Base-by-base conservation (phyloP, 768 basidiomycete genomes). In the Pilatotrama ljubarskyi region DNA sequence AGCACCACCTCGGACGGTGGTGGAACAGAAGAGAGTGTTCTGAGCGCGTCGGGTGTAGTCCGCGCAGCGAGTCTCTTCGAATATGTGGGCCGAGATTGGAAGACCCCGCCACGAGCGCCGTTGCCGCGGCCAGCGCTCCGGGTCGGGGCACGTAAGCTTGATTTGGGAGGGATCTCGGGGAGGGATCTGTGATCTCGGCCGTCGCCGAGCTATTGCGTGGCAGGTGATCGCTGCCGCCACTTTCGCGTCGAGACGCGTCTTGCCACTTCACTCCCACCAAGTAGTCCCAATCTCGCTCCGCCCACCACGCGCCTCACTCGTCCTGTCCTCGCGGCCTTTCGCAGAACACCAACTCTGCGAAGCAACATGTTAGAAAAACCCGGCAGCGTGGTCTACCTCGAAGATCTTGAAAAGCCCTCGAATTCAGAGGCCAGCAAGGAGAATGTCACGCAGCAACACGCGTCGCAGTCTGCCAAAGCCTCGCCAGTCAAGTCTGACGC, bases 311-410 rank as follows among this genome's bases (percentile, higher is more conserved):
- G 52, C 48, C 48, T 50, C 41, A 17, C 48, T 32, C 42, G 47
- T 2, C 20, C 53, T 18, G 13, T 38, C 14, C 55, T 53, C 10
- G 9, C 32, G 35, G 43, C 44, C 8, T 24, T 40, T 50, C 38
- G 15, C 32, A 18, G 24, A 58, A 49, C 50, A 7, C 17, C 7
- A 14, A 8, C 22, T 9, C 25, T 22, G 47, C 17, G 55, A 49
- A n/a, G n/a, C 50, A 59, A 36, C 5, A 32, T 32, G 17, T 62
- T 61, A 59, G 42, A 52, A 9, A 62, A 65, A 14, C 32, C 59
- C 13, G 61, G 51, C 32, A 55, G 59, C 37, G 65, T 68, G 48
- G 71, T 76, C n/a, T 74, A 70, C 49, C 69, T 72, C 38, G 76
- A 75, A 60, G 76, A 76, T 54, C 60, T 76, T 37, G 69, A 70